These are phyloP conservation scores for Pseudocercospora cruenta DNA, from an alignment of 2,329 filamentous ascomycete species.

Conservation along the genomic window DNA sequence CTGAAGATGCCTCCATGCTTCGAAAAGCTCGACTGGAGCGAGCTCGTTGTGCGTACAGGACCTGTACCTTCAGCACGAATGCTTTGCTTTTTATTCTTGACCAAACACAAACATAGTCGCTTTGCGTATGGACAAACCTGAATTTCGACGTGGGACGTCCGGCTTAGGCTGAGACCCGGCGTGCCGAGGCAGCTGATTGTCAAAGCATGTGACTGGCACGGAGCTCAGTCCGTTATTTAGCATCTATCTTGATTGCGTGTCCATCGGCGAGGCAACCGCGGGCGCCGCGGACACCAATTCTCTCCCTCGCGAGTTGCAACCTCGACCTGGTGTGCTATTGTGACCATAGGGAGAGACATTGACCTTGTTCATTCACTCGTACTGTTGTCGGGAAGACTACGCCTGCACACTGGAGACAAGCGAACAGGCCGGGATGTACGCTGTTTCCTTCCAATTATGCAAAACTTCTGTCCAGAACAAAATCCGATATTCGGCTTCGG, in stretches of 20 bases:
- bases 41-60: background rate
- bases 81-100: background rate
- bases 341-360: too few relatives aligned
- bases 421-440: too few relatives aligned
- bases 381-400: too few relatives aligned
- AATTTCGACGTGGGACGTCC: conserved; percentile 2
- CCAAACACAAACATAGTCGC: background rate
- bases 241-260: background rate
- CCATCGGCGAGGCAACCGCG: background rate
- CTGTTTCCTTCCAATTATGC: too few relatives aligned
- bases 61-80: background rate
- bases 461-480: too few relatives aligned
- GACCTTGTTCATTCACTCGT: too few relatives aligned
- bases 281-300: background rate
- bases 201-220: background rate
- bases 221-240: background rate
- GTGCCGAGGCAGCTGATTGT: background rate
- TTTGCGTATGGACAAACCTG: background rate
- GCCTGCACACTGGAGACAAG: too few relatives aligned
- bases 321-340: too few relatives aligned
- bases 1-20: background rate
- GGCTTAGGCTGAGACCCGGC: background rate
- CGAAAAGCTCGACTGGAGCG: background rate
- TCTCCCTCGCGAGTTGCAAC: too few relatives aligned
- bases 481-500: too few relatives aligned